A percentile compares a stretch with the other conserved stretches of the same genome.
These are phyloP conservation scores for Trichosporon sp. DNA, from an alignment of 1,284 basidiomycete genomes.

Conservation along the genomic window DNA sequence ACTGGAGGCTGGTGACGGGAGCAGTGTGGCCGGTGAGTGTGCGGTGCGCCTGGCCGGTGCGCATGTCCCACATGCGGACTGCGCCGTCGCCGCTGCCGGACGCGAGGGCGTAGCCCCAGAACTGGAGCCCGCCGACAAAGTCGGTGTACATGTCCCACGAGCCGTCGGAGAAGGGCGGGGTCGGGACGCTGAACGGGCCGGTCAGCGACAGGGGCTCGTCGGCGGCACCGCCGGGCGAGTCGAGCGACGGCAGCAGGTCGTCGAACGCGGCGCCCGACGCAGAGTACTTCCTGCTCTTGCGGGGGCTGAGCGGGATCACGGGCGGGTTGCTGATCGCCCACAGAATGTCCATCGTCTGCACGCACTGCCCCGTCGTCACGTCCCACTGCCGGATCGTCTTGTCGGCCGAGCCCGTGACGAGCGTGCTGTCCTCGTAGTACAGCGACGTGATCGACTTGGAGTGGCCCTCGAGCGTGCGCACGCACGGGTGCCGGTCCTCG, in stretches of 20 bases:
- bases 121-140: constrained; percentile 95
- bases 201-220: constrained; percentile 42
- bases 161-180: constrained; percentile 81
- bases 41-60: constrained; percentile 93
- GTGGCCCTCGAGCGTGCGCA: constrained; percentile 81
- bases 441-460: constrained; percentile 85
- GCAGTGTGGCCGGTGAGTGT: constrained; percentile 90
- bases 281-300: constrained; percentile 24
- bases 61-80: constrained; percentile 99
- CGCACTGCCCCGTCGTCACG: constrained; percentile 91
- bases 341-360: constrained; percentile 98
- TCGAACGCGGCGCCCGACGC: constrained; percentile 53
- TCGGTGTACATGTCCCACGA: constrained; percentile 93
- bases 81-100: constrained; percentile 96
- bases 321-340: constrained; percentile 97
- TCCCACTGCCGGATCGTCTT: constrained; percentile 99
- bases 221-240: constrained; percentile 25
- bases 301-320: constrained; percentile 50
- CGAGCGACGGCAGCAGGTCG: constrained; percentile 38
- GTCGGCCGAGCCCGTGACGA: constrained; percentile 96
- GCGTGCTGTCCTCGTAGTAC: constrained; percentile 90
- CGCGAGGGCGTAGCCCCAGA: constrained; percentile 97
- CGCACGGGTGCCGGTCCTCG: constrained; percentile 62
- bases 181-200: constrained; percentile 69
- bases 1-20: constrained; percentile 91